Conservation (phyloP, 768 basidiomycete species). For the Naganishia friedmannii region DNA sequence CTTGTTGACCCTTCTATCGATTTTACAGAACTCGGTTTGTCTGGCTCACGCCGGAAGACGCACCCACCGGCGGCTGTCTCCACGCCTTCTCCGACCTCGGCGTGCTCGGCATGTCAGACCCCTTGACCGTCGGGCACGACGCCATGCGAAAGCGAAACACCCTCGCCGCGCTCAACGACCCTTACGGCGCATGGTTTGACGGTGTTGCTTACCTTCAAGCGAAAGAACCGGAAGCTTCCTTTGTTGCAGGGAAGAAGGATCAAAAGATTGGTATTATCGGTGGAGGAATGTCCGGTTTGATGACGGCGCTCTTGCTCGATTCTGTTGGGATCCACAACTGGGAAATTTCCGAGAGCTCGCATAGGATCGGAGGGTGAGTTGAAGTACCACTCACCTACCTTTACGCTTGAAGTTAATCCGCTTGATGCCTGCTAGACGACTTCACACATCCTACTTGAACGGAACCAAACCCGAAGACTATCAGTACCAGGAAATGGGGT, state of each 20-base stretch:
- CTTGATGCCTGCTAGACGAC: conserved; percentile 11
- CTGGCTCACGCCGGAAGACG: conserved; percentile 33
- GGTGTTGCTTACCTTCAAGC: conserved; percentile 33
- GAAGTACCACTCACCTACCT: not conserved
- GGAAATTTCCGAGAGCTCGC: conserved; percentile 36
- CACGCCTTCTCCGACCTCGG: conserved; percentile 32
- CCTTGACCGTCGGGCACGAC: conserved; percentile 26
- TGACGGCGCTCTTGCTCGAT: conserved; percentile 34
- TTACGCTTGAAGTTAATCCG: not conserved
- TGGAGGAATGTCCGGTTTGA: conserved; percentile 33
- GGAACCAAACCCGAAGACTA: conserved; percentile 34
- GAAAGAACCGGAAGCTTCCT: conserved; percentile 28
- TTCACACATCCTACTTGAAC: conserved; percentile 33
- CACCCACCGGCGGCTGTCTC: conserved; percentile 32
- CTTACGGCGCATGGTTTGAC: conserved; percentile 36
- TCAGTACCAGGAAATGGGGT: conserved; percentile 39
- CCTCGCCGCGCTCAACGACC: conserved; percentile 32
- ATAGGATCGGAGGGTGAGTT: conserved; percentile 34
- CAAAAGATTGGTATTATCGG: conserved; percentile 37
- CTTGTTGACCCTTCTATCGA: too few species aligned
- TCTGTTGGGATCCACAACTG: conserved; percentile 35
- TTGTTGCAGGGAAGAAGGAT: conserved; percentile 36
- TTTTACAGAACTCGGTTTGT: conserved; percentile 28
- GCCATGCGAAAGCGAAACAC: conserved; percentile 32
- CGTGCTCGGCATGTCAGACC: conserved; percentile 26